Evolutionary conservation across 495 filamentous ascomycete genomes (phyloP).

Genomic region (Hyaloscypha bicolor): DNA sequence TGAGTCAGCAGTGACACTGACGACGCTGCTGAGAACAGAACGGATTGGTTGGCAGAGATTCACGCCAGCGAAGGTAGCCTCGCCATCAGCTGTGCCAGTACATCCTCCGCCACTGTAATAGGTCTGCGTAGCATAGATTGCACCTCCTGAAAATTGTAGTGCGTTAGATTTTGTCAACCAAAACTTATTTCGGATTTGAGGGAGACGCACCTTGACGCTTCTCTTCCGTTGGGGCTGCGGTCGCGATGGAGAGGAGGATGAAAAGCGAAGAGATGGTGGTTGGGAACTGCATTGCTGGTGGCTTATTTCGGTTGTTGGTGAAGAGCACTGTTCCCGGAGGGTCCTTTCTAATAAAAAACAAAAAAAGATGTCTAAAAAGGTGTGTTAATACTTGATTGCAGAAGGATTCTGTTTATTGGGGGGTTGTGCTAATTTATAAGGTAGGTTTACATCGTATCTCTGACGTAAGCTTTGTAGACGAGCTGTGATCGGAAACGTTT

Average conservation of each 20-base stretch:
- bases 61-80: conserved; percentile 10
- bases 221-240: conserved; percentile 5
- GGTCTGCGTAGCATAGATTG: conserved; percentile 12
- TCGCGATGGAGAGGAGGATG: conserved; percentile 5
- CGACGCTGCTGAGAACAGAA: conserved; percentile 5
- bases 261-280: conserved; percentile 8
- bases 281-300: conserved; percentile 7
- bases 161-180: neutral
- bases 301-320: conserved; percentile 1
- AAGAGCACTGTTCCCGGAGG: neutral
- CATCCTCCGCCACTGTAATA: conserved; percentile 9
- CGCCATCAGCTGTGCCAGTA: conserved; percentile 6
- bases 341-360: no score
- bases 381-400: neutral
- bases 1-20: neutral
- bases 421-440: neutral
- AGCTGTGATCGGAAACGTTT: neutral
- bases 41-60: conserved; percentile 13
- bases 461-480: neutral
- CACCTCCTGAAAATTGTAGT: neutral
- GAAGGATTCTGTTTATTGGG: neutral
- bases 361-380: no score
- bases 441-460: neutral
- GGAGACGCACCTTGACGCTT: conserved; percentile 9
- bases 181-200: neutral